Conservation (phyloP, 2,329 filamentous ascomycete species). For the Ascochyta pisi region DNA sequence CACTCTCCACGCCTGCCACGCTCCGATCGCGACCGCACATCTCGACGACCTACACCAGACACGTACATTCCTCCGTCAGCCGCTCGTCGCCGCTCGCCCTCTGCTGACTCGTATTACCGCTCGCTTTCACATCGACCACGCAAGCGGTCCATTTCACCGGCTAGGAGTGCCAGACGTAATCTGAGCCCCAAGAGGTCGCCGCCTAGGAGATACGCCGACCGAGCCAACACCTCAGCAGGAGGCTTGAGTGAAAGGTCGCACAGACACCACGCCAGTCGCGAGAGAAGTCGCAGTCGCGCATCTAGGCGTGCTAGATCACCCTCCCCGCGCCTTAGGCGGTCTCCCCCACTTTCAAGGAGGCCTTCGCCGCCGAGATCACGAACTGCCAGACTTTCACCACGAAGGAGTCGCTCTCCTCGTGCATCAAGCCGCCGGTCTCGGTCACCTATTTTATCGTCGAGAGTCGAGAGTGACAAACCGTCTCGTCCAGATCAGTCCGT, state of each 20-base stretch:
- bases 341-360: slow-evolving; percentile 33
- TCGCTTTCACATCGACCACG: slow-evolving; percentile 38
- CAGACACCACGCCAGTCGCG: slow-evolving; percentile 24
- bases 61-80: slow-evolving; percentile 41
- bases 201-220: slow-evolving; percentile 37
- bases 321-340: slow-evolving; percentile 40
- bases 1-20: slow-evolving; percentile 42
- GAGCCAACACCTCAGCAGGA: slow-evolving; percentile 32
- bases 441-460: slow-evolving; percentile 32
- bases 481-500: slow-evolving; percentile 18
- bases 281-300: slow-evolving; percentile 37
- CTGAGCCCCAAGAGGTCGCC: slow-evolving; percentile 39
- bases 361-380: slow-evolving; percentile 32
- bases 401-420: slow-evolving; percentile 36
- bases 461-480: slow-evolving; percentile 23
- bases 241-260: slow-evolving; percentile 30
- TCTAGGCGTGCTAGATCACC: slow-evolving; percentile 39
- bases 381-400: slow-evolving; percentile 27
- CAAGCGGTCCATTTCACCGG: slow-evolving; percentile 42
- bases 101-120: slow-evolving; percentile 49
- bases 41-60: slow-evolving; percentile 46
- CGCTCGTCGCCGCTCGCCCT: slow-evolving; percentile 51
- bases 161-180: slow-evolving; percentile 39
- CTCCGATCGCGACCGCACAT: slow-evolving; percentile 41
- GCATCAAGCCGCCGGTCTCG: slow-evolving; percentile 36